Conservation (phyloP, 495 filamentous ascomycete species). For the Bathelium albidoporum region DNA sequence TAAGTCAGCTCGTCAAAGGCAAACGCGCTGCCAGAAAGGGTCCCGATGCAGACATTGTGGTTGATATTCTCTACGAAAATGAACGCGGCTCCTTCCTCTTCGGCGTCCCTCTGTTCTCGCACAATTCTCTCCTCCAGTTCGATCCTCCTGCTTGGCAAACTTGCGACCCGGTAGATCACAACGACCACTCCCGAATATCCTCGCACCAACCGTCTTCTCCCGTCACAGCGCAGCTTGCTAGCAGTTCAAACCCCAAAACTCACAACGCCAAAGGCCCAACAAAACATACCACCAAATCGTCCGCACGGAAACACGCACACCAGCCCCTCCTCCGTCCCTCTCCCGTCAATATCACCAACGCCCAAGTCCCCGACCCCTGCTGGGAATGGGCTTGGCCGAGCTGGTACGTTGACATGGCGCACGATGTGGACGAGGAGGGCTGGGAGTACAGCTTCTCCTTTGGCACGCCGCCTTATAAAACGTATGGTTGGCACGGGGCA, state of each 20-base stretch:
- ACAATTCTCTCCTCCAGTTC: conserved; percentile 72
- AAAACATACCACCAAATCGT: not conserved
- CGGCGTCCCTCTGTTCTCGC: conserved; percentile 79
- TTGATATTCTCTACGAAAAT: conserved; percentile 94
- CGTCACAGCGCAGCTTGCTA: not conserved
- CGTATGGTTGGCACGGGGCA: conserved; percentile 73
- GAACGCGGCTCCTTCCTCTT: conserved; percentile 58
- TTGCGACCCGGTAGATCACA: conserved; percentile 10
- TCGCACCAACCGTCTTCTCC: no score
- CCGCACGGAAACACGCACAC: not conserved
- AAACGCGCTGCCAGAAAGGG: conserved; percentile 1
- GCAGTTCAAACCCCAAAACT: not conserved
- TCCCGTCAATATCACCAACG: conserved; percentile 77
- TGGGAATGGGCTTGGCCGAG: conserved; percentile 95
- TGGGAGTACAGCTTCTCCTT: conserved; percentile 96
- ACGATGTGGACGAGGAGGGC: conserved; percentile 81
- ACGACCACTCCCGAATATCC: not conserved
- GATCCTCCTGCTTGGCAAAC: conserved; percentile 86
- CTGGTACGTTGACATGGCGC: conserved; percentile 88
- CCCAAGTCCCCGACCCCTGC: conserved; percentile 86
- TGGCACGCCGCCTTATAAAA: conserved; percentile 14
- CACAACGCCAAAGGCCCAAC: not conserved
- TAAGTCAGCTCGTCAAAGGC: conserved; percentile 9
- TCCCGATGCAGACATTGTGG: conserved; percentile 32
- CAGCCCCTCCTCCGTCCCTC: conserved; percentile 49